Evolutionary conservation across 2,329 filamentous ascomycete species (phyloP).

Genomic region (Xylaria sp.): DNA sequence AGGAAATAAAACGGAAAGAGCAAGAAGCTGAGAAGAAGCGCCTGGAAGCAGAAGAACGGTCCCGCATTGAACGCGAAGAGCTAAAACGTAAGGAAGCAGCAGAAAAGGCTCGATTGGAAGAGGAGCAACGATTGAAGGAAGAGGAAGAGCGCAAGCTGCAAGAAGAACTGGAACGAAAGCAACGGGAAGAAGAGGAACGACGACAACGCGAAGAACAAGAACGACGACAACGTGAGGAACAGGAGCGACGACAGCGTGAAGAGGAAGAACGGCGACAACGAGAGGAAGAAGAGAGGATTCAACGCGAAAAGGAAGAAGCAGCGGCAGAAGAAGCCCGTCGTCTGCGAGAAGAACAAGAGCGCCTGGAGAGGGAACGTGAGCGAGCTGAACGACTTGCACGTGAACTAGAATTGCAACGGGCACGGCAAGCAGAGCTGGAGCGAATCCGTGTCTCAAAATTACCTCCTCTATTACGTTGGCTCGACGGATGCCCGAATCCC

Average conservation of each 20-base stretch:
- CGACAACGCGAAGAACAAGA: slow-evolving; percentile 54
- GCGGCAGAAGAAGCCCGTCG: slow-evolving; percentile 53
- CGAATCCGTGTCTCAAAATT: slow-evolving; percentile 65
- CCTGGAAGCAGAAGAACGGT: slow-evolving; percentile 49
- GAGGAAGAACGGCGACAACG: slow-evolving; percentile 44
- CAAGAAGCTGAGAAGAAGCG: slow-evolving; percentile 50
- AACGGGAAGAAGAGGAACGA: slow-evolving; percentile 35
- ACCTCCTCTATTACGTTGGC: slow-evolving; percentile 70
- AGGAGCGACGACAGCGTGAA: slow-evolving; percentile 46
- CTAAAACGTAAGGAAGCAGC: slow-evolving; percentile 48
- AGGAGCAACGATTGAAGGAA: slow-evolving; percentile 53
- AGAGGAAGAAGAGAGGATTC: slow-evolving; percentile 54
- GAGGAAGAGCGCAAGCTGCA: slow-evolving; percentile 56
- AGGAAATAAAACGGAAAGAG: slow-evolving; percentile 48
- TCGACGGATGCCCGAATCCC: slow-evolving; percentile 64
- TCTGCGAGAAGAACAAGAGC: slow-evolving; percentile 62
- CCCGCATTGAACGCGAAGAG: slow-evolving; percentile 46
- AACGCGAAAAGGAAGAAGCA: slow-evolving; percentile 52
- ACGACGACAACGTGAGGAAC: slow-evolving; percentile 48
- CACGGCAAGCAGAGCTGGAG: slow-evolving; percentile 67
- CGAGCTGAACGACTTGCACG: slow-evolving; percentile 59
- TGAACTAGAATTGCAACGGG: slow-evolving; percentile 63
- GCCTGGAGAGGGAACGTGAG: slow-evolving; percentile 60
- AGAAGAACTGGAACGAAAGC: slow-evolving; percentile 40
- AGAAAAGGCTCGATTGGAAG: slow-evolving; percentile 51